Conservation (phyloP, 2,329 filamentous ascomycete genomes). For the Phaeosphaeria sp. region DNA sequence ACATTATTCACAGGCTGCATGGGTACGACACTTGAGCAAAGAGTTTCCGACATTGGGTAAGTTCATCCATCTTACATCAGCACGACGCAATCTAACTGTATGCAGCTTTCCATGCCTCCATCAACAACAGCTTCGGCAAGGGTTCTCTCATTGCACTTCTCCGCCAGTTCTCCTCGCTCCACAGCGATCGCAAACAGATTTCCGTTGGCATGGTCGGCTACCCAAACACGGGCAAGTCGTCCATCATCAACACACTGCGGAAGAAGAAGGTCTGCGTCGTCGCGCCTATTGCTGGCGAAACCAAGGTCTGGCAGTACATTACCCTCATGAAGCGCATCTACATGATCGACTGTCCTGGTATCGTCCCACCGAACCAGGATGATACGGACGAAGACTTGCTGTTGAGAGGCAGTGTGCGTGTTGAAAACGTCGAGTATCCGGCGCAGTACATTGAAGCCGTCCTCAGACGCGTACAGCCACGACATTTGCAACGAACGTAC, state of each 20-base stretch:
- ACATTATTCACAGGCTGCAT: conserved; percentile 72
- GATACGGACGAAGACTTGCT: conserved; percentile 89
- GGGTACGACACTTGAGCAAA: conserved; percentile 87
- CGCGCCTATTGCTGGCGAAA: conserved; percentile 94
- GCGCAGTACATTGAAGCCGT: conserved; percentile 93
- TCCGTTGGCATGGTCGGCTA: conserved; percentile 89
- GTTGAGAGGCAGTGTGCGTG: conserved; percentile 86
- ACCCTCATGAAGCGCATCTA: conserved; percentile 94
- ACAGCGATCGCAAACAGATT: conserved; percentile 91
- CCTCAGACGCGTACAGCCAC: conserved; percentile 78
- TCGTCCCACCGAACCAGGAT: conserved; percentile 85
- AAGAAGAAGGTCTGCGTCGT: conserved; percentile 95
- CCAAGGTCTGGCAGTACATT: conserved; percentile 97
- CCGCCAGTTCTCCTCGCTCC: conserved; percentile 88
- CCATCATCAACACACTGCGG: conserved; percentile 93
- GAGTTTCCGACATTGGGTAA: conserved; percentile 80
- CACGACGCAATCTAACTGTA: conserved; percentile 3
- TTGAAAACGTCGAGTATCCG: conserved; percentile 95
- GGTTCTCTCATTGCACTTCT: conserved; percentile 91
- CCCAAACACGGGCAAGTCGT: conserved; percentile 94
- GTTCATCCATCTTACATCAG: background rate
- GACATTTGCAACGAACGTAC: conserved; percentile 92
- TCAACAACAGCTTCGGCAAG: conserved; percentile 97
- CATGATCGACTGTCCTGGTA: conserved; percentile 95
- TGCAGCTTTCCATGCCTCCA: conserved; percentile 88